Percentiles rank a stretch among this genome's conserved stretches.
Conservation (phyloP, 1,284 basidiomycete species). For the Polyporus tsugae region DNA sequence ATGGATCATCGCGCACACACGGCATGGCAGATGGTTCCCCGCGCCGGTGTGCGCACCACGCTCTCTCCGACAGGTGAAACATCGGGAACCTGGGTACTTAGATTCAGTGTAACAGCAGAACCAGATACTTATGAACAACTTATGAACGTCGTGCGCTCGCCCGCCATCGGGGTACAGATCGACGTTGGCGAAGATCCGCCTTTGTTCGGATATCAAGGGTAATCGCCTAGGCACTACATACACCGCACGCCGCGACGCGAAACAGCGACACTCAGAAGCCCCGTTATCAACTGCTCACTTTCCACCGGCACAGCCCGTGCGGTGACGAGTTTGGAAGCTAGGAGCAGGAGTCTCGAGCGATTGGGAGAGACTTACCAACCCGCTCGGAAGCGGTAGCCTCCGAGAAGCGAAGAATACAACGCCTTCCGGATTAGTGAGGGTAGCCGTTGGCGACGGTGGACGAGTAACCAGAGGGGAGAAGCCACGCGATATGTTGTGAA, state of each 20-base stretch:
- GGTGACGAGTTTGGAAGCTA: not conserved
- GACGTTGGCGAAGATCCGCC: too few relatives aligned
- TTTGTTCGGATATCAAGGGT: too few relatives aligned
- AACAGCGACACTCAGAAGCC: not conserved
- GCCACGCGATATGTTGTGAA: not conserved
- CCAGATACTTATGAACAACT: too few relatives aligned
- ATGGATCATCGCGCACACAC: not conserved
- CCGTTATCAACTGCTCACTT: not conserved
- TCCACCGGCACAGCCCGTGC: not conserved
- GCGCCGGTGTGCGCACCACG: too few relatives aligned
- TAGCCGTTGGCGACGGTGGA: not conserved
- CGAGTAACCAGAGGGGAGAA: not conserved
- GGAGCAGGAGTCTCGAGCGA: not conserved
- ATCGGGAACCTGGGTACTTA: too few relatives aligned
- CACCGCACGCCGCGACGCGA: not conserved
- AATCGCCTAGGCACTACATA: not conserved
- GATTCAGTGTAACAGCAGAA: too few relatives aligned
- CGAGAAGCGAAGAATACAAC: not conserved
- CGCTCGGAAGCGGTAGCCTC: not conserved
- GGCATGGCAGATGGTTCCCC: too few relatives aligned
- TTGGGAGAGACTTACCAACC: not conserved
- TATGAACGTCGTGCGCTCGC: too few relatives aligned
- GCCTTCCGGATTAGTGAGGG: not conserved
- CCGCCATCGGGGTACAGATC: too few relatives aligned
- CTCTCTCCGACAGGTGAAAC: too few relatives aligned